Base-by-base conservation (phyloP, 1,284 basidiomycete genomes). In the Ganoderma multipileum region DNA sequence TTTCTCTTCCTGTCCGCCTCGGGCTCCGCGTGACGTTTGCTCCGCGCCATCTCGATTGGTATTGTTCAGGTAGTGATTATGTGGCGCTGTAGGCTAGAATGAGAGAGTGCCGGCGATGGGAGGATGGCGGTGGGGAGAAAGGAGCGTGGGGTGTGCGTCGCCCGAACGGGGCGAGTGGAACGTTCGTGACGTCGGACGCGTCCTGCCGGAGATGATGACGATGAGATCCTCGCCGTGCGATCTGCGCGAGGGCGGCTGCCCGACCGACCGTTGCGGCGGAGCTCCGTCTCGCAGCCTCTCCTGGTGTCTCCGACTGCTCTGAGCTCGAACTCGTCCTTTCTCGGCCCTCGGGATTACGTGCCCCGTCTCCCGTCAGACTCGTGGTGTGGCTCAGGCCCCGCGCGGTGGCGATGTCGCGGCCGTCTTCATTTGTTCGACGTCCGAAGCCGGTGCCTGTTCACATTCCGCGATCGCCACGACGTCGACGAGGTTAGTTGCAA, bases 21-120 rank as follows among this genome's bases (percentile, higher is more conserved):
- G 62, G 73, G 68, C 64, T 79, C 79, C 8, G 77, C 78, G 57
- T 75, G 74, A 64, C 80, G 78, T 71, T 81, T 81, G 62, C 71
- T 73, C 52, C 74, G 74, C 50, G 75, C 76, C 78, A 81, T 81
- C 67, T 60, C n/a, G 18, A 44, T n/a, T n/a, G n/a, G n/a, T n/a
- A n/a, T n/a, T 44, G 42, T 47, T 47, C 20, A 23, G n/a, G 44
- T 7, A 44, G 42, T 20, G 42, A 9, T 54, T 18, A 30, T 26
- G 52, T 23, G 36, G 30, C 20, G 20, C 55, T 2, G 12, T 60
- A 26, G 1, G 52, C 28, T 26, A 44, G 16, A 18, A 16, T 42
- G 14, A 1, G 33, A 39, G 18, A 39, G 39, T 9, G 52, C 30
- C 5, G 52, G 52, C 12, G 28, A 14, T 33, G 30, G 28, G 52